Conservation (phyloP, 2,329 filamentous ascomycete species). For the Sarocladiaceae sp. region DNA sequence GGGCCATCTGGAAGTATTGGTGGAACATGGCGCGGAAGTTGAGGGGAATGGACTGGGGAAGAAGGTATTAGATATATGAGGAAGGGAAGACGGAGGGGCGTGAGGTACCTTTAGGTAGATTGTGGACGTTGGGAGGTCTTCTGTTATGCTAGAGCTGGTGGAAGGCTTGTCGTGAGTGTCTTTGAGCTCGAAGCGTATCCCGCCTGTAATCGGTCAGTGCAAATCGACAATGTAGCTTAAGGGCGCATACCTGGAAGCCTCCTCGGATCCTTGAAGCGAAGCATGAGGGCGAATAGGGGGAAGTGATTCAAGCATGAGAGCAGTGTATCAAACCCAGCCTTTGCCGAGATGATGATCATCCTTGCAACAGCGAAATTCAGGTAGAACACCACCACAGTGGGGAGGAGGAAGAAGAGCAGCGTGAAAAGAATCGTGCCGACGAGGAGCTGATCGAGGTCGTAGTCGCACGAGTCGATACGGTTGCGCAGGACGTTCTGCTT, state of each 20-base stretch:
- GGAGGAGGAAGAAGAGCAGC: conserved; percentile 86
- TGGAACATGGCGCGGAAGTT: conserved; percentile 92
- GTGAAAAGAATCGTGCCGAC: conserved; percentile 97
- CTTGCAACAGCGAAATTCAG: conserved; percentile 90
- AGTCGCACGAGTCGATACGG: conserved; percentile 97
- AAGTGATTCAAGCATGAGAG: conserved; percentile 96
- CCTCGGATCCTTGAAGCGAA: conserved; percentile 85
- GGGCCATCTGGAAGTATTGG: conserved; percentile 92
- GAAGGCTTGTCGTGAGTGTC: conserved; percentile 54
- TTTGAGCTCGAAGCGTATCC: conserved; percentile 84
- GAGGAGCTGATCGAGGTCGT: conserved; percentile 92
- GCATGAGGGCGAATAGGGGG: conserved; percentile 92
- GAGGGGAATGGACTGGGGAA: conserved; percentile 70
- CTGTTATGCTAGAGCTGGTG: conserved; percentile 26
- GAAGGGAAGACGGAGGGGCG: no score
- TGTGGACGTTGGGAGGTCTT: conserved; percentile 64
- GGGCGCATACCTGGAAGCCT: conserved; percentile 67
- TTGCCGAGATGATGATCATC: conserved; percentile 91
- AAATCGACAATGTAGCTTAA: no score
- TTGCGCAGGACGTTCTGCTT: conserved; percentile 96
- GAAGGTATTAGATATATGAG: conserved; percentile 3
- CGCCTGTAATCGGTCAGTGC: conserved; percentile 29
- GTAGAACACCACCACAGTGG: conserved; percentile 94
- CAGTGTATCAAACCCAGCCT: conserved; percentile 84
- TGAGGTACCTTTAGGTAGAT: conserved; percentile 73